Base-by-base conservation (phyloP, 1,284 basidiomycete genomes). In the Rhodotorula sp. region DNA sequence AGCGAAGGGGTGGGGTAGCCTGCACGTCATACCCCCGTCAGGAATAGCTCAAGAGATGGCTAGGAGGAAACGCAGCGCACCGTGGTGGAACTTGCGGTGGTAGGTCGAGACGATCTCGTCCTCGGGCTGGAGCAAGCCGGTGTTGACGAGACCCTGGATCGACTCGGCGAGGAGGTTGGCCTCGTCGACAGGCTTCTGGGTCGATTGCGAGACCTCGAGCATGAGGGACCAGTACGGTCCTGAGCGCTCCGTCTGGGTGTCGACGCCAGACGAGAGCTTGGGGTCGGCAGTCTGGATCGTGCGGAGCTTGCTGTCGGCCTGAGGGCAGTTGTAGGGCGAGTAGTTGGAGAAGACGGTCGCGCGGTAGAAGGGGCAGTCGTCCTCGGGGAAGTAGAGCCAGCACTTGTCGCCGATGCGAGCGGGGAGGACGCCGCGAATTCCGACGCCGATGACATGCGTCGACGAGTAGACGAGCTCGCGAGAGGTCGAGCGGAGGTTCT, bases 261-360 rank as follows among this genome's bases (percentile, higher is more conserved):
- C 81, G 47, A 78, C 77, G 26, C 79, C 76, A 28, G 76, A 76
- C 28, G 79, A 79, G 62, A 81, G 76, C 51, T 77, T 71, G 0
- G 82, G 80, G 75, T 84, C 82, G 67, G 83, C 83, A 59, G 80
- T 81, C 76, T 82, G 83, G 11, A 84, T 68, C 20, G 83, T 84
- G 51, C 80, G 79, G 31, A 84, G 80, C 76, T 80, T 79, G 62
- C 75, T 77, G 47, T 79, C 77, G 34, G 75, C 72, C 65, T 79
- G 73, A 4, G 84, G 84, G 67, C 80, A 81, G 78, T 85, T 84
- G 80, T 81, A 79, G 47, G 82, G 83, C 48, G 82, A 83, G 78
- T 85, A 85, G 80, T 84, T 84, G 70, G 82, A 83, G 76, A 85
- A 85, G 77, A 85, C 83, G 67, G 84, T 85, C 24, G 82, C 83